Base-by-base conservation (phyloP, 495 filamentous ascomycete genomes). In the Trypethelium eluteriae region DNA sequence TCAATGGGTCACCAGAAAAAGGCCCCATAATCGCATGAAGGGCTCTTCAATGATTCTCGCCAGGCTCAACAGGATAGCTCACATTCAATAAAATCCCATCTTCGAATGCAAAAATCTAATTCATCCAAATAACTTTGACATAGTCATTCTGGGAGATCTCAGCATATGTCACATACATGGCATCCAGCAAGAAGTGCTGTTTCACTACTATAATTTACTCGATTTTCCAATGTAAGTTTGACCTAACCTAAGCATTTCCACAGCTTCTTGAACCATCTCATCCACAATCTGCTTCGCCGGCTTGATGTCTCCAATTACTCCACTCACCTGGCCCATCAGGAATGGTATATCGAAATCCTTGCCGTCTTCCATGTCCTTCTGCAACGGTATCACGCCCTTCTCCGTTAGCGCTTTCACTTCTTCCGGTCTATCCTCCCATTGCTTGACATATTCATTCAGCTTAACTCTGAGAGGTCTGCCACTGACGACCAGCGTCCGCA, bases 261-360 rank as follows among this genome's bases (percentile, higher is more conserved):
- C 84, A 2, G 92, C 90, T 77, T 93, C 87, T 44, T 76, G 74
- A n/a, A 96, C 89, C 88, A 96, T 95, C 72, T 93, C 89, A 65
- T 84, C 83, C 25, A 97, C 85, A 77, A 98, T 95, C 70, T 84
- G 80, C 56, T 80, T 84, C 0, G 93, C 93, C 1, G 93, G 92
- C 78, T 90, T 83, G 49, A 97, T 82, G 62, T 87, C 83, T 47
- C 78, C 74, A 36, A 97, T 85, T 10, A 84, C 79, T 2, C 88
- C 93, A 0, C 91, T 89, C 16, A 96, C 92, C 79, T 95, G 90
- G n/a, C 92, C 92, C 92, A 96, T 96, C 69, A 96, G 70, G 76
- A 91, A 92, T 38, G 92, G 92, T 65, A 87, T 80, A 72, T 96
- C 91, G 46, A 94, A 78, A 67, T 94, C 90, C 64, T 84, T 84